Evolutionary conservation across 2,329 filamentous ascomycete genomes (phyloP).

Genomic region (Helotiales sp.): DNA sequence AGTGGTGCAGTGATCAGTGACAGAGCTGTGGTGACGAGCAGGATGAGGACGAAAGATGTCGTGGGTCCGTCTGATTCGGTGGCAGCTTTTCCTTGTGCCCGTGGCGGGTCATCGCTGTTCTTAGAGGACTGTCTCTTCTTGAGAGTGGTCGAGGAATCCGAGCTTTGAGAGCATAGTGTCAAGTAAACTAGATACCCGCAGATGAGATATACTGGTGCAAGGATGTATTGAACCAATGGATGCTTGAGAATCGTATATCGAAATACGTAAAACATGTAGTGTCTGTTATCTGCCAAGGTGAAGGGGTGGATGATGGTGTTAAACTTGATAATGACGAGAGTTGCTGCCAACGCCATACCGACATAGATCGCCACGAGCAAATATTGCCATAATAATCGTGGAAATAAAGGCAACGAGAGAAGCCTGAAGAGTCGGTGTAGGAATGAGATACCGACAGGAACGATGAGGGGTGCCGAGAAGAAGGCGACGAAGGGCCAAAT

Average conservation of each 20-base stretch:
- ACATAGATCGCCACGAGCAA: constrained; percentile 16
- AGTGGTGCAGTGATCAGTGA: constrained; percentile 87
- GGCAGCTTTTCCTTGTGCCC: not conserved
- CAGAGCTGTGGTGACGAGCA: constrained; percentile 72
- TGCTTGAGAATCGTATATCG: constrained; percentile 76
- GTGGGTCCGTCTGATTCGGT: constrained; percentile 39
- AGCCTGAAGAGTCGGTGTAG: constrained; percentile 43
- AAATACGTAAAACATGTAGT: constrained; percentile 98
- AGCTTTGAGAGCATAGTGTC: constrained; percentile 55
- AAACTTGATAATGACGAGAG: constrained; percentile 64
- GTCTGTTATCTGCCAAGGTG: constrained; percentile 92
- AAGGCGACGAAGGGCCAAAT: constrained; percentile 90
- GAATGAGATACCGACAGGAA: constrained; percentile 55
- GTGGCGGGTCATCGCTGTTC: not conserved
- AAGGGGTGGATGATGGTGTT: constrained; percentile 97
- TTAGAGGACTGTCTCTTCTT: constrained; percentile 21
- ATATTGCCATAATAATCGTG: constrained; percentile 27
- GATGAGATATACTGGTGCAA: constrained; percentile 71
- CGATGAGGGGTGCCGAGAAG: constrained; percentile 81
- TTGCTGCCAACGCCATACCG: constrained; percentile 31
- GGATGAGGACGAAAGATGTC: constrained; percentile 59
- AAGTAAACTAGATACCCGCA: constrained; percentile 73
- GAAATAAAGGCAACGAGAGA: constrained; percentile 36
- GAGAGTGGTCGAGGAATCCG: constrained; percentile 28
- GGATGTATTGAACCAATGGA: constrained; percentile 66